Conservation (phyloP, 1,139 yeast genomes). For the Chernovozyma sophiae-reginae region DNA sequence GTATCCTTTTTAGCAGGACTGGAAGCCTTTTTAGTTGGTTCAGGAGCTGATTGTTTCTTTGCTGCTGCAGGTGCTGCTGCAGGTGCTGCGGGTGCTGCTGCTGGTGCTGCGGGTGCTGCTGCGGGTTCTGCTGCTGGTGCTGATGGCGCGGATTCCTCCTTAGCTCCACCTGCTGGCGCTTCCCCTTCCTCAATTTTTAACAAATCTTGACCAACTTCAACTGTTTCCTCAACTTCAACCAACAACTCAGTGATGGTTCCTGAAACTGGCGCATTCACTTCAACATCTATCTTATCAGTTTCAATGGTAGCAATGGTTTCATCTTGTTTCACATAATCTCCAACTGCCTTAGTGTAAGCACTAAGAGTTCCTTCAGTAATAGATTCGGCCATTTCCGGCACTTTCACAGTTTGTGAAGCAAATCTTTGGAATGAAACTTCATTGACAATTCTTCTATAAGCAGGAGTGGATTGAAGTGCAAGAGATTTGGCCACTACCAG, state of each 20-base stretch:
- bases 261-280: slow-evolving; percentile 89
- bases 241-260: slow-evolving; percentile 87
- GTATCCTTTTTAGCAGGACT: slow-evolving; percentile 19
- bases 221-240: slow-evolving; percentile 87
- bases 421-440: slow-evolving; percentile 25
- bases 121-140: slow-evolving; percentile 20
- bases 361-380: slow-evolving; percentile 95
- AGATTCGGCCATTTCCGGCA: slow-evolving; percentile 98
- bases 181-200: slow-evolving; percentile 88
- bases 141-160: no score
- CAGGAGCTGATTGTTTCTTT: slow-evolving; percentile 22
- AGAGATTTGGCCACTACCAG: slow-evolving; percentile 4
- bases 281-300: slow-evolving; percentile 97
- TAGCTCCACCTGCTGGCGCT: slow-evolving; percentile 66
- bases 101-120: slow-evolving; percentile 15
- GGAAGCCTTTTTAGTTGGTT: slow-evolving; percentile 20
- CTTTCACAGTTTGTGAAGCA: slow-evolving; percentile 63
- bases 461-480: slow-evolving; percentile 6
- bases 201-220: slow-evolving; percentile 92
- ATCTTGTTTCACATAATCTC: slow-evolving; percentile 84
- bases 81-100: slow-evolving; percentile 24
- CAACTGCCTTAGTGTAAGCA: slow-evolving; percentile 74
- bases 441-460: slow-evolving; percentile 2
- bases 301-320: slow-evolving; percentile 96
- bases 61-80: slow-evolving; percentile 20